Percentiles rank a stretch among this genome's conserved stretches.
phyloP scores from a whole-genome alignment of 2,329 filamentous ascomycete genomes.

The Pseudocercospora macadamiae region DNA sequence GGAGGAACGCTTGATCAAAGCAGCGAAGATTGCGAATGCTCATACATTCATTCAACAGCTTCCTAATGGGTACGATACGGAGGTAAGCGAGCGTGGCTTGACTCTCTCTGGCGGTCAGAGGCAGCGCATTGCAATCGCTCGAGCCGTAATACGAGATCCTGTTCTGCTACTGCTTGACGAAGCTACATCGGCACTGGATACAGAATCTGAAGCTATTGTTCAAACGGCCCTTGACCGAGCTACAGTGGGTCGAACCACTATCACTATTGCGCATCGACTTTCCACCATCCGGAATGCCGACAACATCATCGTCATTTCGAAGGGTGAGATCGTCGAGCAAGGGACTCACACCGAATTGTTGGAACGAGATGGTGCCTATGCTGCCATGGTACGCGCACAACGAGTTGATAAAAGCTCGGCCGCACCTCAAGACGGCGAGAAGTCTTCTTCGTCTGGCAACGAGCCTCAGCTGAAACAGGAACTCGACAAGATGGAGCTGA shows the following conservation, averaged over 20 bases:
- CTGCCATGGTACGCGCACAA: conserved; percentile 84
- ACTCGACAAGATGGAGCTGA: too few relatives aligned
- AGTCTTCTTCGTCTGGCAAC: too few relatives aligned
- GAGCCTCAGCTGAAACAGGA: too few relatives aligned
- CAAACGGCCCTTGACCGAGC: conserved; percentile 90
- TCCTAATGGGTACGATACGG: conserved; percentile 87
- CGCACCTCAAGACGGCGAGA: conserved; percentile 58
- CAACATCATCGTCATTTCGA: conserved; percentile 91
- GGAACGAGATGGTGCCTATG: conserved; percentile 72
- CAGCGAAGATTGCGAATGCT: conserved; percentile 88
- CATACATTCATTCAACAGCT: conserved; percentile 85
- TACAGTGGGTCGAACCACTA: conserved; percentile 84
- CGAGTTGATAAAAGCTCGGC: conserved; percentile 56
- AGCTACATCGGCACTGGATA: conserved; percentile 90
- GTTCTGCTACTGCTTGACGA: conserved; percentile 93
- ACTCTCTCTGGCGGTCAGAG: conserved; percentile 89
- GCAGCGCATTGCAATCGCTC: conserved; percentile 92
- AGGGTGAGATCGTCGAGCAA: conserved; percentile 85
- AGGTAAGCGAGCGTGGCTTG: conserved; percentile 94
- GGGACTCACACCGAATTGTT: conserved; percentile 83
- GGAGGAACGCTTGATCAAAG: conserved; percentile 72
- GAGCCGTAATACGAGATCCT: conserved; percentile 86
- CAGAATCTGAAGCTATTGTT: conserved; percentile 90
- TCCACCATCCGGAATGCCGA: conserved; percentile 93
- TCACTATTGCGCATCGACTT: conserved; percentile 91